Evolutionary conservation across 2,329 filamentous ascomycete genomes (phyloP), one percentile per base, ranked within the genome.

Genomic region (Epichloe sibirici): DNA sequence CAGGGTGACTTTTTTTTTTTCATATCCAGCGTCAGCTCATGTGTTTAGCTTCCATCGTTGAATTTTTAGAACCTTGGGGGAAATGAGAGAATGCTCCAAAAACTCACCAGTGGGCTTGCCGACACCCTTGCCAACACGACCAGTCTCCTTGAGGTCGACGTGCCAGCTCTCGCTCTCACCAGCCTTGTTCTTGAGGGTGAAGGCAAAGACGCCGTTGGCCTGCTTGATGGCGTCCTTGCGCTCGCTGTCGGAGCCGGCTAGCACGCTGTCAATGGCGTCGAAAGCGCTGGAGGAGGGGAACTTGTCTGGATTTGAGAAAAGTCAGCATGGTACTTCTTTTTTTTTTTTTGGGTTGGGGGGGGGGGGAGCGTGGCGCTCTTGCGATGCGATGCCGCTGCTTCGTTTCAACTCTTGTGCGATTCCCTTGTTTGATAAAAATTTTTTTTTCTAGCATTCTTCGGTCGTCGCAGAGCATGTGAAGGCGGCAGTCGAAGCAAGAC

Each of bases 251-350:
- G 79, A 81, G 63, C 77, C 69, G 63, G 76, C 71, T 58, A 98
- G 83, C 50, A 83, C 80, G 51, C 73, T 66, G 70, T 87, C 81
- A 77, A 98, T 96, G 64, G 76, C 78, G 67, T 98, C 93, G 71
- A 98, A 98, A 61, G 90, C 90, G 59, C 73, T 83, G 55, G 93
- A 97, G 65, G 91, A 82, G 59, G 93, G 91, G 73, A 95, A 96
- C 60, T 83, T 83, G 70, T 82, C 86, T 90, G 56, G 6, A n/a
- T n/a, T n/a, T 21, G 21, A 9, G 13, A 21, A 3, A 37, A 44
- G 45, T 53, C 31, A 51, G 51, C 50, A 37, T n/a, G 17, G 11
- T 21, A 3, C 23, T 47, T 13, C 2, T 21, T 21, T 21, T 21
- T 21, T 21, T 21, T 21, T 21, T 17, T 17, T 17, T 17, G 17